These are phyloP conservation scores for Butyriboletus loyo DNA, from an alignment of 768 basidiomycete species.

Conservation along the genomic window DNA sequence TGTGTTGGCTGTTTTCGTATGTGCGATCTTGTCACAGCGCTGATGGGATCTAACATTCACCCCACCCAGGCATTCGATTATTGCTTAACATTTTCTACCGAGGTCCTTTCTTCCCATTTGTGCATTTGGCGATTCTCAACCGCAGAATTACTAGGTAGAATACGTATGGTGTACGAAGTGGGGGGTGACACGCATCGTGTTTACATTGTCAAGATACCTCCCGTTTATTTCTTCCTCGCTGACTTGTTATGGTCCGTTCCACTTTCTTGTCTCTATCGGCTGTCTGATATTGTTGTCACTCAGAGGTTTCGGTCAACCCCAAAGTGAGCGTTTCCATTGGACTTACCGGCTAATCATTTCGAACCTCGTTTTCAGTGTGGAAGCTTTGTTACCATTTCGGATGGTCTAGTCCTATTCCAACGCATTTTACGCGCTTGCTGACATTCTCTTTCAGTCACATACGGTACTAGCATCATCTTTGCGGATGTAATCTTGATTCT, in stretches of 20 bases:
- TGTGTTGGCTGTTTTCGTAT: conserved; percentile 15
- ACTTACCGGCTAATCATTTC: background rate
- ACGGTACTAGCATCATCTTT: conserved; percentile 7
- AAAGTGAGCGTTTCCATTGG: conserved; percentile 1
- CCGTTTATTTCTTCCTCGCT: conserved; percentile 15
- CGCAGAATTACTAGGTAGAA: conserved; percentile 14
- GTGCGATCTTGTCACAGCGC: background rate
- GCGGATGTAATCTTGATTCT: conserved; percentile 19
- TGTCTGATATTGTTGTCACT: background rate
- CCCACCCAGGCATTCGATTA: conserved; percentile 19
- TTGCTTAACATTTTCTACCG: conserved; percentile 21
- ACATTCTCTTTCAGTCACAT: conserved; percentile 10
- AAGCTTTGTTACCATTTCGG: conserved; percentile 6
- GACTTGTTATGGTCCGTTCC: conserved; percentile 17
- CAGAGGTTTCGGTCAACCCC: conserved; percentile 6
- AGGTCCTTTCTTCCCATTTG: conserved; percentile 10
- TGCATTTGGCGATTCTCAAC: background rate
- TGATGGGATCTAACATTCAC: background rate
- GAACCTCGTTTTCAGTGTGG: conserved; percentile 13
- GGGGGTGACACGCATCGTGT: conserved; percentile 19
- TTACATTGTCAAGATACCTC: conserved; percentile 27
- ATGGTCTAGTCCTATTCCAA: conserved; percentile 5
- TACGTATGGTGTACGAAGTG: conserved; percentile 24
- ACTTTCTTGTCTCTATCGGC: background rate
- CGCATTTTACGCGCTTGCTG: background rate